These are phyloP conservation scores for Podospora fimiseda DNA, from an alignment of 495 filamentous ascomycete species.

Conservation along the genomic window DNA sequence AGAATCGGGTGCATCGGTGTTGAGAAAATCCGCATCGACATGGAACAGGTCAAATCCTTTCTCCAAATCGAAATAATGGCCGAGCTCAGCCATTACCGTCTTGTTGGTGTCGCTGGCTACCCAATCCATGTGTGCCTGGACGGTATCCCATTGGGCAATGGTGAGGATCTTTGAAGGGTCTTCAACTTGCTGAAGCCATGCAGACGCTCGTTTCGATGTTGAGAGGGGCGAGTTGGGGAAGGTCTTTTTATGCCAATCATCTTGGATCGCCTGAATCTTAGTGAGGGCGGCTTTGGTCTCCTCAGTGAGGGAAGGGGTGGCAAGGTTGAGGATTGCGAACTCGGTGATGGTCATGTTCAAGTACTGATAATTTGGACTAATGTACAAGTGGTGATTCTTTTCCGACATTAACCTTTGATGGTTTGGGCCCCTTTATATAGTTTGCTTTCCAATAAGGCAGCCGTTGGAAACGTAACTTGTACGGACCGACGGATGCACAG, in stretches of 20 bases:
- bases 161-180: constrained; percentile 43
- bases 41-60: constrained; percentile 31
- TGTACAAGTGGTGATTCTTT: too few relatives aligned
- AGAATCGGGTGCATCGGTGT: constrained; percentile 1
- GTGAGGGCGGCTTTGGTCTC: constrained; percentile 18
- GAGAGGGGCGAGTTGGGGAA: constrained; percentile 19
- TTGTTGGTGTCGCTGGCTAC: constrained; percentile 33
- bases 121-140: constrained; percentile 44
- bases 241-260: constrained; percentile 31
- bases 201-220: constrained; percentile 19
- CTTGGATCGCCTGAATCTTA: constrained; percentile 25
- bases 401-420: too few relatives aligned
- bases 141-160: constrained; percentile 46
- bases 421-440: too few relatives aligned
- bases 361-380: neutral
- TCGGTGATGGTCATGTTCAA: constrained; percentile 47
- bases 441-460: too few relatives aligned
- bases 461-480: too few relatives aligned
- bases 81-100: constrained; percentile 16
- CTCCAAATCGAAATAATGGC: constrained; percentile 14
- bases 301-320: constrained; percentile 15
- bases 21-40: constrained; percentile 36
- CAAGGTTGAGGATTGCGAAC: constrained; percentile 42
- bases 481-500: too few relatives aligned
- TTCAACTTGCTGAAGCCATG: constrained; percentile 41